These are phyloP conservation scores for Filosporella fistucella DNA, from an alignment of 495 filamentous ascomycete species.

Conservation along the genomic window DNA sequence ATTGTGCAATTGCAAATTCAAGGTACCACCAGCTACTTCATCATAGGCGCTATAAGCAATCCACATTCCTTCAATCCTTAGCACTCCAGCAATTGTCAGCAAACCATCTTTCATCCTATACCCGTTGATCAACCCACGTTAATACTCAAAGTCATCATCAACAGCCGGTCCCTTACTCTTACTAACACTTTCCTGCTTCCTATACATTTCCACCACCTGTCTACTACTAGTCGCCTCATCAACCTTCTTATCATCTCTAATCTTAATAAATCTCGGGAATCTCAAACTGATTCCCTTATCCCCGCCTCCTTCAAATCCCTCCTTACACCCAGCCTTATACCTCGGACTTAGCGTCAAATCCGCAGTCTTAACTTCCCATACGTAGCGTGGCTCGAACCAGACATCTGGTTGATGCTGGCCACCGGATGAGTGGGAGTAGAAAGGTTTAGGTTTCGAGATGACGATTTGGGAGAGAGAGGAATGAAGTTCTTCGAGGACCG, in stretches of 20 bases:
- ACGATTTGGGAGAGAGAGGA: conserved; percentile 59
- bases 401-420: conserved; percentile 94
- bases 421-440: conserved; percentile 79
- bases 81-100: no score
- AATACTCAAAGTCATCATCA: conserved; percentile 99
- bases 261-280: conserved; percentile 88
- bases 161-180: conserved; percentile 74
- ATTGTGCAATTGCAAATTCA: no score
- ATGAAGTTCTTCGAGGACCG: conserved; percentile 77
- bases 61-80: no score
- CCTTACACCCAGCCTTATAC: conserved; percentile 74
- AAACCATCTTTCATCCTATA: no score
- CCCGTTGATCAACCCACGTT: conserved; percentile 6
- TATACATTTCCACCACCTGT: conserved; percentile 94
- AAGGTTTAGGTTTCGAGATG: conserved; percentile 90
- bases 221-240: conserved; percentile 81
- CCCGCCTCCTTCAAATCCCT: conserved; percentile 60
- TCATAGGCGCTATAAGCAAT: no score
- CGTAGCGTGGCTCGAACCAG: conserved; percentile 91
- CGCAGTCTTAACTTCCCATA: conserved; percentile 97
- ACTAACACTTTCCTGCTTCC: conserved; percentile 81
- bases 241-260: conserved; percentile 89
- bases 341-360: conserved; percentile 89
- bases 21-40: no score
- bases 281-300: conserved; percentile 84